Conservation (phyloP, 2,329 filamentous ascomycete genomes). For the Pseudogymnoascus pannorum region DNA sequence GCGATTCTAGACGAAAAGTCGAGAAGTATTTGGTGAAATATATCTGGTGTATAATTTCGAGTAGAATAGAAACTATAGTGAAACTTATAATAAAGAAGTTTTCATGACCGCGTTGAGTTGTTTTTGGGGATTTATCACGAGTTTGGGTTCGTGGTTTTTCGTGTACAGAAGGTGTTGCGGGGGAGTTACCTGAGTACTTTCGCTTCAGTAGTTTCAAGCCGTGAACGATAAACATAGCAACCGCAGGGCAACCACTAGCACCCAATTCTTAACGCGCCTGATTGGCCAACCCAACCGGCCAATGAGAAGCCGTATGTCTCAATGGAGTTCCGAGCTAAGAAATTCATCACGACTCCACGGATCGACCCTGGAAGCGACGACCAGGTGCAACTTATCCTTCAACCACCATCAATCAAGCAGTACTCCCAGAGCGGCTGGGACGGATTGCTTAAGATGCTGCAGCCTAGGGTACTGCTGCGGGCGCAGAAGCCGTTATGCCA, state of each 20-base stretch:
- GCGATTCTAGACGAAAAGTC: neutral
- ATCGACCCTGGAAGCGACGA: conserved; percentile 7
- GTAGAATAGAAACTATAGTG: neutral
- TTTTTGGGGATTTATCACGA: conserved; percentile 2
- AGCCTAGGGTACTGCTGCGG: conserved; percentile 53
- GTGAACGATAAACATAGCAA: conserved; percentile 9
- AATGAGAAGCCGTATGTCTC: conserved; percentile 7
- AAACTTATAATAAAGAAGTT: neutral
- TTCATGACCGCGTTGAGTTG: neutral
- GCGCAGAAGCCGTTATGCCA: conserved; percentile 37
- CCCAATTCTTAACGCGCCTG: conserved; percentile 1
- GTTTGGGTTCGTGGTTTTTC: conserved; percentile 6
- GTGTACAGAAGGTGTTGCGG: neutral
- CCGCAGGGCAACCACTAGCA: conserved; percentile 2
- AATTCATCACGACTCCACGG: conserved; percentile 1
- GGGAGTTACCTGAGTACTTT: conserved; percentile 6
- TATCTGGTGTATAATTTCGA: neutral
- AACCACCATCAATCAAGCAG: conserved; percentile 14
- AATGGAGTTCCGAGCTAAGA: neutral
- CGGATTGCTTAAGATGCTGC: conserved; percentile 46
- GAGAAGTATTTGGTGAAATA: neutral
- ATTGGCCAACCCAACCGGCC: neutral
- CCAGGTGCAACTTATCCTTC: neutral
- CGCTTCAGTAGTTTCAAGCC: conserved; percentile 8
- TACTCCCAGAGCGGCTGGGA: neutral